Evolutionary conservation across 1,139 yeast species (phyloP).

Genomic region (Hyphopichia burtonii): DNA sequence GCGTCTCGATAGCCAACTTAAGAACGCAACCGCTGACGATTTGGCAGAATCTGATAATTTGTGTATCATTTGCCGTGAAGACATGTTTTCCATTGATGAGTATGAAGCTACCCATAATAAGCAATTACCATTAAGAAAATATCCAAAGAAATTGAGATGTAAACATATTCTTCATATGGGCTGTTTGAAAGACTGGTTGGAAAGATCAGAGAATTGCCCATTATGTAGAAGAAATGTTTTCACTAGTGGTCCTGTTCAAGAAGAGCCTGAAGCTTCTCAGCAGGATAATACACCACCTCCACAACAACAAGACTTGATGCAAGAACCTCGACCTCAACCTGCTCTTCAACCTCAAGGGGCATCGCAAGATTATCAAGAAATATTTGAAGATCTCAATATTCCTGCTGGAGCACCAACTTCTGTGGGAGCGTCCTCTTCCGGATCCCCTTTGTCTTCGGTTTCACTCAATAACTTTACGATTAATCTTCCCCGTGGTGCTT

Average conservation of each 20-base stretch:
- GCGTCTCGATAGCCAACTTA: slow-evolving; percentile 63
- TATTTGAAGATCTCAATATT: slow-evolving; percentile 1
- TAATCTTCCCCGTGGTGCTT: slow-evolving; percentile 20
- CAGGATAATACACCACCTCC: slow-evolving; percentile 1
- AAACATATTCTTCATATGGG: slow-evolving; percentile 89
- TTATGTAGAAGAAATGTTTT: slow-evolving; percentile 80
- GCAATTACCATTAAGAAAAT: slow-evolving; percentile 39
- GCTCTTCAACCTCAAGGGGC: not conserved
- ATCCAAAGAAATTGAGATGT: slow-evolving; percentile 77
- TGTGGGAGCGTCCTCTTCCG: not conserved
- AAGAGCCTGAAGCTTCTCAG: slow-evolving; percentile 2
- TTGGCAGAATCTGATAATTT: slow-evolving; percentile 57
- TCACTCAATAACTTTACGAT: not conserved
- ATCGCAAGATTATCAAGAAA: not conserved
- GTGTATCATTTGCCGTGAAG: slow-evolving; percentile 86
- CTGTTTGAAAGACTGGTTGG: slow-evolving; percentile 91
- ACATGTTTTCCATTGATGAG: slow-evolving; percentile 52
- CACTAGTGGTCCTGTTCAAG: slow-evolving; percentile 7
- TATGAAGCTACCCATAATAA: slow-evolving; percentile 22
- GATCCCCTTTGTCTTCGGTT: not conserved
- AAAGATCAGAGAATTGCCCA: slow-evolving; percentile 89
- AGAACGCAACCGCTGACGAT: slow-evolving; percentile 60
- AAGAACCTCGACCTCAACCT: not conserved
- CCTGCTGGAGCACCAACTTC: slow-evolving; percentile 2
- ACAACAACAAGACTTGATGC: slow-evolving; percentile 5